Base-by-base conservation (phyloP, 495 filamentous ascomycete species). In the Umbilicaria muhlenbergii region DNA sequence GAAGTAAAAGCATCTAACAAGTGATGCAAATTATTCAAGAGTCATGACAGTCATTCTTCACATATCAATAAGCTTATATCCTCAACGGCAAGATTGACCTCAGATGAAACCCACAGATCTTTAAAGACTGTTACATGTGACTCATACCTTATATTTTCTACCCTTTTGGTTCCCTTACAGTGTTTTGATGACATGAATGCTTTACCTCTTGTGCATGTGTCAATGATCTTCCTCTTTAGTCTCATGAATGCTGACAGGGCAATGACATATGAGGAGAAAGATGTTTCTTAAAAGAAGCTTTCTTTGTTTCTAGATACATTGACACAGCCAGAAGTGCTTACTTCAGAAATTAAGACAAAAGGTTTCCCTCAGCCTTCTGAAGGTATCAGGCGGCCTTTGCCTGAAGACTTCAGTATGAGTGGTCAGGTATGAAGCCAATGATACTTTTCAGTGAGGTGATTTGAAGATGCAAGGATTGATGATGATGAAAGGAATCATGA, bases 341-440 rank as follows among this genome's bases (percentile, higher is more conserved):
- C 66, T 36, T 46, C 56, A 11, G 67, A 68, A 1, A 62, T 80
- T 28, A 71, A 76, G 38, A 52, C 54, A 19, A 53, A 67, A 33
- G 48, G 50, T 0, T 81, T 83, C 36, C 78, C 74, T 1, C 48
- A 55, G 37, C 54, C 67, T 5, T 64, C 75, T 3, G 69, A 76
- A 35, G 70, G 64, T 13, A 38, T 43, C 8, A 62, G 53, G 6
- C 64, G 72, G n/a, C 85, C 85, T 4, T 56, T 94, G 0, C 78
- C 85, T 0, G 91, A 95, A 48, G 89, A 98, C 49, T 94, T 77
- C 46, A 65, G 77, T 0, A 75, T 93, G 44, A 72, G 81, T 5
- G 89, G 88, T 0, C 71, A 88, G 15, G 53, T 78, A 3, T 54
- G 21, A 11, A 73, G 71, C 4, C 69, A 77, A 34, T 55, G 61